These are phyloP conservation scores for Lactarius hengduanensis DNA, from an alignment of 768 basidiomycete species.

Conservation along the genomic window DNA sequence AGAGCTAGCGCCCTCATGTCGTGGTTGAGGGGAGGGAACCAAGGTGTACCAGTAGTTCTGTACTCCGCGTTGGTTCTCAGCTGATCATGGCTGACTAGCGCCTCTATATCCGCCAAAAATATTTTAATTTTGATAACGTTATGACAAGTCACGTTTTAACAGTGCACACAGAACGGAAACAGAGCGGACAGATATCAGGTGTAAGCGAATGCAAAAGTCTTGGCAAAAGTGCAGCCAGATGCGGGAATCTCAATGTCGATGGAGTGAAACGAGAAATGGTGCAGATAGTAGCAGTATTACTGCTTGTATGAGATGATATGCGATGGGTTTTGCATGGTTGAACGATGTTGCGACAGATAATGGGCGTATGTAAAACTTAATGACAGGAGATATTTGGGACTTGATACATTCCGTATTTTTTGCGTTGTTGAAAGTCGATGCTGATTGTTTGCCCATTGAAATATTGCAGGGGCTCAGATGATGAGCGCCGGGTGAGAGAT, in stretches of 20 bases:
- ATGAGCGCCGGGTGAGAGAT: constrained; percentile 15
- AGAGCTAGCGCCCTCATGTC: constrained; percentile 43
- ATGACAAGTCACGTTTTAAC: constrained; percentile 5
- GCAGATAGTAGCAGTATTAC: constrained; percentile 26
- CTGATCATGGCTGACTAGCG: background rate
- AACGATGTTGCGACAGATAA: constrained; percentile 23
- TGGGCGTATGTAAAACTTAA: constrained; percentile 18
- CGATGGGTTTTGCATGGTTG: constrained; percentile 21
- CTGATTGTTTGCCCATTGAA: constrained; percentile 15
- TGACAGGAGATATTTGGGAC: constrained; percentile 23
- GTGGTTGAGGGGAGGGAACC: constrained; percentile 5
- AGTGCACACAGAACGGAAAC: background rate
- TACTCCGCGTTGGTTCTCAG: background rate
- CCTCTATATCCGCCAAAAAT: background rate
- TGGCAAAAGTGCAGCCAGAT: constrained; percentile 7
- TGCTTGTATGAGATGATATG: constrained; percentile 25
- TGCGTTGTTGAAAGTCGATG: constrained; percentile 12
- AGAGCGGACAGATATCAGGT: constrained; percentile 18
- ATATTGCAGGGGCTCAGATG: constrained; percentile 25
- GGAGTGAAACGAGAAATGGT: constrained; percentile 26
- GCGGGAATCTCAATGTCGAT: constrained; percentile 13
- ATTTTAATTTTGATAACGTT: constrained; percentile 23
- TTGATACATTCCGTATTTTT: constrained; percentile 26
- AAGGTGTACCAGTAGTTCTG: background rate
- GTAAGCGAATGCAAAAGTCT: constrained; percentile 16